These are phyloP conservation scores for Pseudogymnoascus sp. DNA, from an alignment of 2,329 filamentous ascomycete genomes.

Conservation along the genomic window DNA sequence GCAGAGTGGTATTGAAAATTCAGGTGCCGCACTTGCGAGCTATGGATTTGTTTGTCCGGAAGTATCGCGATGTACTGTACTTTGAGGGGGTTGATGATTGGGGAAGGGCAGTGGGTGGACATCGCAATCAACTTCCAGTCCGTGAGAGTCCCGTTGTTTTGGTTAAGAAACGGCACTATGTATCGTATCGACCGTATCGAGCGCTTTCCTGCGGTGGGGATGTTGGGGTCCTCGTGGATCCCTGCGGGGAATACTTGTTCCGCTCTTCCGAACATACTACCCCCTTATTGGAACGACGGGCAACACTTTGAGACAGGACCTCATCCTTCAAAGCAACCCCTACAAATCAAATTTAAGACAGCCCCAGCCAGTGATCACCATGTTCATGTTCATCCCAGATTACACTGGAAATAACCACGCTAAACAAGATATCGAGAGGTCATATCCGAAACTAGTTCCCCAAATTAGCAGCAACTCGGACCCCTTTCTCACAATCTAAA, in stretches of 20 bases:
- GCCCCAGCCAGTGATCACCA: neutral
- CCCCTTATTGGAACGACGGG: neutral
- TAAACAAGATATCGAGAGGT: neutral
- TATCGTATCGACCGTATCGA: neutral
- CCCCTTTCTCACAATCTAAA: neutral
- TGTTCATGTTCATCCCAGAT: neutral
- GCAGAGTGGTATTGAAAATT: neutral
- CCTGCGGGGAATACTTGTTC: slow-evolving; percentile 1
- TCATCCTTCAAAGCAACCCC: neutral
- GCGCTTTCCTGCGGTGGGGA: neutral
- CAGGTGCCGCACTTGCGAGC: neutral
- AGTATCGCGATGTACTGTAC: slow-evolving; percentile 2
- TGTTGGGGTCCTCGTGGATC: neutral
- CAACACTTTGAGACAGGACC: neutral
- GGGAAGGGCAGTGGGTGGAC: neutral
- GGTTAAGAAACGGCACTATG: neutral
- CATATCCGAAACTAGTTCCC: neutral
- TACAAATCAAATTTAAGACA: slow-evolving; percentile 5
- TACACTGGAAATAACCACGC: neutral
- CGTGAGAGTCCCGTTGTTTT: neutral
- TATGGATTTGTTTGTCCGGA: neutral
- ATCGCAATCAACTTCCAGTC: neutral
- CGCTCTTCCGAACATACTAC: neutral
- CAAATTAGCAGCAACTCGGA: neutral
- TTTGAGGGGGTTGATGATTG: neutral